Percentiles rank a stretch among this genome's conserved stretches.
Evolutionary conservation across 768 basidiomycete species (phyloP).

Genomic region (Lentinula guzmanii): DNA sequence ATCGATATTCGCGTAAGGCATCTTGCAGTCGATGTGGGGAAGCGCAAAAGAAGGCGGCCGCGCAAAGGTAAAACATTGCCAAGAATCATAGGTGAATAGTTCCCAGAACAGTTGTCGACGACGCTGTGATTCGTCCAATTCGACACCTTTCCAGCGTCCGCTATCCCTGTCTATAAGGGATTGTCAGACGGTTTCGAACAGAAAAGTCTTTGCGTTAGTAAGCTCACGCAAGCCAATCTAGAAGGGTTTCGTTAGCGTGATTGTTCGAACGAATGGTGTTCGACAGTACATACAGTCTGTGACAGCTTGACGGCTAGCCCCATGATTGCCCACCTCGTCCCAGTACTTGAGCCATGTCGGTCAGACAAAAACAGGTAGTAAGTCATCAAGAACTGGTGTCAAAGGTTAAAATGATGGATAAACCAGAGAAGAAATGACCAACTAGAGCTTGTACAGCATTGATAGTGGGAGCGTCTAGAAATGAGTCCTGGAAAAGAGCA

Average conservation of each 20-base stretch:
- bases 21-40: constrained; percentile 61
- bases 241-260: neutral
- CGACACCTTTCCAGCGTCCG: constrained; percentile 57
- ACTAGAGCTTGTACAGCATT: constrained; percentile 64
- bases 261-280: neutral
- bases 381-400: constrained; percentile 56
- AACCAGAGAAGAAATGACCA: constrained; percentile 20
- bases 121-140: constrained; percentile 49
- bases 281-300: constrained; percentile 49
- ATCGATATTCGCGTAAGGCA: constrained; percentile 43
- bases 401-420: constrained; percentile 7
- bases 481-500: constrained; percentile 54
- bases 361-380: constrained; percentile 66
- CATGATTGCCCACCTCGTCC: constrained; percentile 62
- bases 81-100: constrained; percentile 45
- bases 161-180: constrained; percentile 54
- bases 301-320: constrained; percentile 65
- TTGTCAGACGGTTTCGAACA: neutral
- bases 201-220: neutral
- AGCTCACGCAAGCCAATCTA: constrained; percentile 68
- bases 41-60: constrained; percentile 65
- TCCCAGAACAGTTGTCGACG: constrained; percentile 72
- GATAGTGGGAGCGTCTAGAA: constrained; percentile 65
- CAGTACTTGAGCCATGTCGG: constrained; percentile 60
- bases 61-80: constrained; percentile 64